Evolutionary conservation across 345 rosid species (phyloP), one percentile per base, ranked within the genome.

Genomic region (Geranium rotundifolium): DNA sequence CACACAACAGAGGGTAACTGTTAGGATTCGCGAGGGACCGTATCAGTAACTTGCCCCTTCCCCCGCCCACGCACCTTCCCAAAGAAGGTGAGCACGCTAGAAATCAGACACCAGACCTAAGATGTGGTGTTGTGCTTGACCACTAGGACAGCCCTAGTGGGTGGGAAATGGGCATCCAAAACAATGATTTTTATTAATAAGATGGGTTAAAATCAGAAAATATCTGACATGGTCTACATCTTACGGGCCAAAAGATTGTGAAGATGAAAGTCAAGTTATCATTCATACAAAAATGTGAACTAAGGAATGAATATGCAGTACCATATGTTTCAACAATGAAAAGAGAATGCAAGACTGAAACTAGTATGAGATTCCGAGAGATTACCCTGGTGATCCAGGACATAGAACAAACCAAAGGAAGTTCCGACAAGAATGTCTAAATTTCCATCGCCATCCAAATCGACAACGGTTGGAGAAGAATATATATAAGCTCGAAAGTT

Each of bases 371-470:
- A 63, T 17, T 46, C 71, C 29, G 58, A 39, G 69, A 69, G 19
- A 69, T 77, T 83, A 95, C 99, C 99, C 68, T 71, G 91, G 73
- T 95, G 99, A 84, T 95, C 99, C 75, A 95, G 67, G 69, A 87
- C 93, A 76, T 95, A 95, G 73, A 95, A 90, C 75, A 90, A 75
- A 70, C 99, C 99, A 78, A 76, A 90, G 30, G 97, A 95, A 66
- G 96, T 95, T 68, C 99, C 99, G 20, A 90, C 91, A 71, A 90
- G 93, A 66, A 95, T 88, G 77, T 95, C 99, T 87, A 95, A 73
- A 70, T 90, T 80, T 56, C 99, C 99, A 83, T 95, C 97, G 27
- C 97, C 97, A 78, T 95, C 96, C 89, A 95, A 87, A 82, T 95
- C 99, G 84, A 82, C 87, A 64, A 88, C 96, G 20, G 91, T 85